Percentiles rank a stretch among this genome's conserved stretches.
These are phyloP conservation scores for Vitis hybrid DNA, from an alignment of 177 flowering plant species.

Conservation along the genomic window DNA sequence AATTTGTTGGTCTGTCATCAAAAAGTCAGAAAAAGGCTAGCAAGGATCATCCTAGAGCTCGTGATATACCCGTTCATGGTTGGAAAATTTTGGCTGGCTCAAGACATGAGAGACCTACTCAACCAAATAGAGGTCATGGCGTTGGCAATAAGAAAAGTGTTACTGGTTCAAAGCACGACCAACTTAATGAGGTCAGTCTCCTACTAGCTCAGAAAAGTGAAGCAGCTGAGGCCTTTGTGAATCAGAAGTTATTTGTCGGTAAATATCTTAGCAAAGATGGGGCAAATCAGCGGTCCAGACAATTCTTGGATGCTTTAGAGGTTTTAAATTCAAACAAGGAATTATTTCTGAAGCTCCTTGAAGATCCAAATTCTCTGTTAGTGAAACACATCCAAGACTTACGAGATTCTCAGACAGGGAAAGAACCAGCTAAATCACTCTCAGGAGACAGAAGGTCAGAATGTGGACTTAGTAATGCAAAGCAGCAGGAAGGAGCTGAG, in stretches of 20 bases:
- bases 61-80: constrained; percentile 15
- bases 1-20: constrained; percentile 6
- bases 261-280: constrained; percentile 17
- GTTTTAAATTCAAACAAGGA: constrained; percentile 53
- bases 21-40: constrained; percentile 18
- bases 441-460: constrained; percentile 16
- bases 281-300: constrained; percentile 31
- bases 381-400: constrained; percentile 42
- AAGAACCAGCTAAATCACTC: constrained; percentile 17
- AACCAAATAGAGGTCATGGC: constrained; percentile 13
- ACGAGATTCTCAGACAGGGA: constrained; percentile 26
- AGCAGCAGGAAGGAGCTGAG: constrained; percentile 16
- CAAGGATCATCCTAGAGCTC: constrained; percentile 10
- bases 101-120: constrained; percentile 14
- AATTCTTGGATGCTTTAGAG: constrained; percentile 53
- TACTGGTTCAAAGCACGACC: constrained; percentile 7
- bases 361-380: constrained; percentile 54
- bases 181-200: constrained; percentile 18
- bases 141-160: constrained; percentile 13
- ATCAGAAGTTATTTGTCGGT: constrained; percentile 34
- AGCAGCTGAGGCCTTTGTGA: constrained; percentile 37
- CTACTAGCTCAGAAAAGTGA: constrained; percentile 30
- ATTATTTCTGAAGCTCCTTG: constrained; percentile 46
- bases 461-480: constrained; percentile 8
- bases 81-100: constrained; percentile 10